Evolutionary conservation across 176 grass and related monocot genomes (phyloP), one percentile per base, ranked within the genome.

Genomic region (Musa schizocarpa): DNA sequence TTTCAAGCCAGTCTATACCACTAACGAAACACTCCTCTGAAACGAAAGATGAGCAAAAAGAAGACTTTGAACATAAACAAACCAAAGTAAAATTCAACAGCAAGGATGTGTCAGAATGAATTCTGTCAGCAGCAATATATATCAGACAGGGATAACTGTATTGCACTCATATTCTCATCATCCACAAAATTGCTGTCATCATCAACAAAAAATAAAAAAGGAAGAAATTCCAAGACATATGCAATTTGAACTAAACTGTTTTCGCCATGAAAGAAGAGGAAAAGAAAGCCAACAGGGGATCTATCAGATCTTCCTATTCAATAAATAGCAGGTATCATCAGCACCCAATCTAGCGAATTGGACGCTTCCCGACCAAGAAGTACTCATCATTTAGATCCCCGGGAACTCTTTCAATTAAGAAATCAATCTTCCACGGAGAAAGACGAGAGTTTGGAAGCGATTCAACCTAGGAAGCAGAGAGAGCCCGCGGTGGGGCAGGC

Each of bases 81-180:
- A 43, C 34, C 3, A 43, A 43, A 43, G n/a, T 9, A 24, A 11
- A 24, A 2, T 10, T 43, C 34, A 64, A 64, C 2, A 24, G 2
- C 19, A 52, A 48, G 53, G 17, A 63, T 26, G 81, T 82, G 82
- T 92, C 90, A 92, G 90, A 84, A 73, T 29, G 0, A 1, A 79
- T 71, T 63, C 76, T 80, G 1, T 89, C 90, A 92, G 90, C 90
- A 92, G 69, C 85, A 86, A 75, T 82, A 13, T 59, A 72, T 69
- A 79, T 92, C 82, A 89, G 90, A 89, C 90, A 92, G 86, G 90
- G 86, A 92, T 89, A 92, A 92, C 90, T 92, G 86, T 84, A 78
- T 71, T 82, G 76, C 71, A 66, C 29, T 83, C 71, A n/a, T 84
- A 11, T 64, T 88, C 67, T 92, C 90, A 84, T 89, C 90, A 92